Evolutionary conservation across 1,284 basidiomycete species (phyloP).

Genomic region (Agaricales sp.): DNA sequence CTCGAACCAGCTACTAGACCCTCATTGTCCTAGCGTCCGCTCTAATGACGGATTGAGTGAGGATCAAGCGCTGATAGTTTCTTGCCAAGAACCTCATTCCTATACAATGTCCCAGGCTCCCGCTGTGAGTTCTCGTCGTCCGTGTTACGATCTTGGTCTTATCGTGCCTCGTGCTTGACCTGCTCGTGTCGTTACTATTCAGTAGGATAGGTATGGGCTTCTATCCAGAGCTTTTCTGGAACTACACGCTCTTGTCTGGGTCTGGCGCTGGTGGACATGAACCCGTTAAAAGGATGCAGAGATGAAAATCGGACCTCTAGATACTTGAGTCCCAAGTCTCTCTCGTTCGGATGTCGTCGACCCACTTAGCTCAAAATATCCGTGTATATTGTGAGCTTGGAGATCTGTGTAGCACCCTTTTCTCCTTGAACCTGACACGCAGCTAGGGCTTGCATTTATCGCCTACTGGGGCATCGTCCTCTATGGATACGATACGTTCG

Average conservation of each 20-base stretch:
- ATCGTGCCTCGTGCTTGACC: too few relatives aligned
- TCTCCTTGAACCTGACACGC: neutral
- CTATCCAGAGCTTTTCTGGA: neutral
- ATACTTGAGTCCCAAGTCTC: neutral
- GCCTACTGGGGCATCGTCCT: conserved; percentile 55
- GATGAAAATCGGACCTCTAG: neutral
- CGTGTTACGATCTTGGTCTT: too few relatives aligned
- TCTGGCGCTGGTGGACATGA: neutral
- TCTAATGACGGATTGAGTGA: too few relatives aligned
- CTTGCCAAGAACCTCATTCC: too few relatives aligned
- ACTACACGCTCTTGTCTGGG: neutral
- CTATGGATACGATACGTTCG: conserved; percentile 51
- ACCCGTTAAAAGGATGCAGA: neutral
- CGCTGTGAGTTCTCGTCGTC: neutral
- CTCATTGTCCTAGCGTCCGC: too few relatives aligned
- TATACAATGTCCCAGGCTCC: neutral
- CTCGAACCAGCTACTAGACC: too few relatives aligned
- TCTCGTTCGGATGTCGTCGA: neutral
- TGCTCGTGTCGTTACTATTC: neutral
- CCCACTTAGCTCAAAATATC: neutral
- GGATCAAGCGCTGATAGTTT: too few relatives aligned
- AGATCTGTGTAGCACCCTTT: neutral
- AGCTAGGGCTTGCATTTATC: conserved; percentile 39
- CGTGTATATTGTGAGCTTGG: neutral
- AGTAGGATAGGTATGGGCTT: neutral